Evolutionary conservation across 257 asterid genomes (phyloP), one percentile per base, ranked within the genome.

Genomic region (Craterostigma plantagineum): DNA sequence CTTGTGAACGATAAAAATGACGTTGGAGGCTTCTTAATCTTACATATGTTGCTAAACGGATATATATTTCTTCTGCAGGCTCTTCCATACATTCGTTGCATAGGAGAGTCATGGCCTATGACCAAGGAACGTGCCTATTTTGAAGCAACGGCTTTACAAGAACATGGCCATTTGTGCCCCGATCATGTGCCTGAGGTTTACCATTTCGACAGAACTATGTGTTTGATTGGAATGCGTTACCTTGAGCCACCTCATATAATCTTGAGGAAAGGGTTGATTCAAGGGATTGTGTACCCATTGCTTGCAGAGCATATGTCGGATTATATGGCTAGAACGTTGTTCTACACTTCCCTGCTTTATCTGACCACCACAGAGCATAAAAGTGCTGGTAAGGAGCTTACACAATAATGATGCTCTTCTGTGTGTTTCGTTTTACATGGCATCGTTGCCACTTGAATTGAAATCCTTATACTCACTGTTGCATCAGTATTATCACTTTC

Each of bases 71-170:
- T n/a, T n/a, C 39, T 55, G 67, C 75, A 90, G 99, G 99, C 99
- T 43, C 64, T 83, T 50, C 99, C 99, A 0, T 90, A 83, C 53
- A 56, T 90, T 62, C 92, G 99, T 50, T 67, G 71, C 35, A 77
- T 90, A 2, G 99, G 99, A 34, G 99, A 90, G 50, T 79, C 94
- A n/a, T 83, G 95, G 95, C 95, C 95, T 13, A 74, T 90, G 99
- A 33, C 92, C 1, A 90, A 90, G 51, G 99, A 90, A 36, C 94
- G 99, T 40, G 92, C 99, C 35, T 79, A 77, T 68, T 90, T 90
- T 55, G 99, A 90, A 71, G 56, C 70, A 10, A 52, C 64, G 35
- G 50, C 81, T 33, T 56, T 83, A 30, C 75, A 63, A 56, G 92
- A 77, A 60, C 85, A 83, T 11, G 79, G 73, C 7, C 76, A 81